These are phyloP conservation scores for Zygoascus hellenicus DNA, from an alignment of 1,139 yeast genomes.

Conservation along the genomic window DNA sequence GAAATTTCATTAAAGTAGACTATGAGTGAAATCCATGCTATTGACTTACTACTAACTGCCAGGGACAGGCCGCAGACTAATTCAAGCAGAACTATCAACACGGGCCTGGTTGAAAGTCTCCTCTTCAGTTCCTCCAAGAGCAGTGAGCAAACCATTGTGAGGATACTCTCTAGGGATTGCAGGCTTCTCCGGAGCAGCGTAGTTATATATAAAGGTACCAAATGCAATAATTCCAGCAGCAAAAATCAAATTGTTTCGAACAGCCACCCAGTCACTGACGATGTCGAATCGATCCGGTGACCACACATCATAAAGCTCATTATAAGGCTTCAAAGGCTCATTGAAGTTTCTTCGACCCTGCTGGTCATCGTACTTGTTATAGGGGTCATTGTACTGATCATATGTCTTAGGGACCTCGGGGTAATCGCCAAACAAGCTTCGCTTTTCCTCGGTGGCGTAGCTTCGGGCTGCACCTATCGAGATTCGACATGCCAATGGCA, in stretches of 20 bases:
- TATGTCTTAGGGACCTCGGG: constrained; percentile 44
- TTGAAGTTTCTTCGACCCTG: constrained; percentile 75
- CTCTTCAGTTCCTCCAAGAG: constrained; percentile 53
- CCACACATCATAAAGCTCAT: constrained; percentile 79
- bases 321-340: constrained; percentile 43
- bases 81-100: not conserved
- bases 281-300: constrained; percentile 70
- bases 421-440: constrained; percentile 38
- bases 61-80: no score
- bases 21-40: no score
- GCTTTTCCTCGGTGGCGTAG: constrained; percentile 7
- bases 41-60: no score
- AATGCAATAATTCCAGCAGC: constrained; percentile 52
- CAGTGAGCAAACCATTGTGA: constrained; percentile 66
- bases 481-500: not conserved
- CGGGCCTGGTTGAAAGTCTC: constrained; percentile 8
- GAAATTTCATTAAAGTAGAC: no score
- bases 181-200: constrained; percentile 67
- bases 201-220: constrained; percentile 49
- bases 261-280: constrained; percentile 57
- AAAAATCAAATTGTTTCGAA: constrained; percentile 46
- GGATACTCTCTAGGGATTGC: constrained; percentile 77
- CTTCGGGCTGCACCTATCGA: constrained; percentile 1
- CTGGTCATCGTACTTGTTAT: constrained; percentile 69
- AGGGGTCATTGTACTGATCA: constrained; percentile 63